phyloP scores from a whole-genome alignment of 371 early-diverging fungal genomes.

The Batkoa obscura region DNA sequence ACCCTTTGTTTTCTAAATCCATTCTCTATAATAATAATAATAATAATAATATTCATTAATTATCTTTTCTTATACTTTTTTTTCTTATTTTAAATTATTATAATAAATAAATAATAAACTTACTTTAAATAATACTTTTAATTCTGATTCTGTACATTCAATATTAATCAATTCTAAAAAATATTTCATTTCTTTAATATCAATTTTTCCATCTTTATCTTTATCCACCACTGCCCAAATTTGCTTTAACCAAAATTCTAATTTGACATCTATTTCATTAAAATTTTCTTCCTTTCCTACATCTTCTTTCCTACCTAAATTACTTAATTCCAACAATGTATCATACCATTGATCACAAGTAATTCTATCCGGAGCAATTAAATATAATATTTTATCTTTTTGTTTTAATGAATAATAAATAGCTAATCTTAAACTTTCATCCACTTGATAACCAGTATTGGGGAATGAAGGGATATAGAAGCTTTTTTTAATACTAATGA shows the following conservation, averaged over 20 bases:
- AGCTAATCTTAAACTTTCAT: not conserved
- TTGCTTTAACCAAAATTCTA: not conserved
- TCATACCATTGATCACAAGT: not conserved
- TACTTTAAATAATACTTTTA: conserved; percentile 3
- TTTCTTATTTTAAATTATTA: not conserved
- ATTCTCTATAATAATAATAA: not conserved
- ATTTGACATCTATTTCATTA: not conserved
- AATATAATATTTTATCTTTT: not conserved
- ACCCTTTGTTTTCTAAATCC: not conserved
- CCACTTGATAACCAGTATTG: not conserved
- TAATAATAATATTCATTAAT: not conserved
- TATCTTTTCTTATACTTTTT: no score
- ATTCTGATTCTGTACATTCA: not conserved
- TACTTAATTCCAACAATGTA: not conserved
- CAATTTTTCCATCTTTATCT: conserved; percentile 2
- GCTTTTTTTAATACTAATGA: not conserved
- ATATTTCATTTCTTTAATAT: conserved; percentile 2
- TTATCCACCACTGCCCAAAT: conserved; percentile 1
- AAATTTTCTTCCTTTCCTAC: not conserved
- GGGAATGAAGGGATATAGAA: not conserved
- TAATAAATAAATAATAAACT: not conserved
- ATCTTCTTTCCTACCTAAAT: not conserved
- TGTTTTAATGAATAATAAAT: not conserved
- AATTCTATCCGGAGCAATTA: not conserved
- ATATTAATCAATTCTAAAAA: conserved; percentile 3